Evolutionary conservation across 495 filamentous ascomycete species (phyloP).

Genomic region (Tuber umbilicatum): DNA sequence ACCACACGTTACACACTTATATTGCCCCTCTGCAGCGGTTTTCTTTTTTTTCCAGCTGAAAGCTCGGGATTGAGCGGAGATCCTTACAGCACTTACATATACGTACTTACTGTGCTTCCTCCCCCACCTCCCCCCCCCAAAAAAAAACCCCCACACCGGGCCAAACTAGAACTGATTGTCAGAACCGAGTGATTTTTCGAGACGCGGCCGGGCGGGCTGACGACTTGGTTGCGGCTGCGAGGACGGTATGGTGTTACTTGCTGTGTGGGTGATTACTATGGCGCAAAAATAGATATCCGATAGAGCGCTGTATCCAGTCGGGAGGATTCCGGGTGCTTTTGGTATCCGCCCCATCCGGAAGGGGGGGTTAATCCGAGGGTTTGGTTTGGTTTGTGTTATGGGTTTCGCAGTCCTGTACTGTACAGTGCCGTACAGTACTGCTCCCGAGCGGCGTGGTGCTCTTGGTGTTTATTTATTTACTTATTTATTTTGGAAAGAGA

Average conservation of each 20-base stretch:
- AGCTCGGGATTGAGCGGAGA: background rate
- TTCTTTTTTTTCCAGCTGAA: background rate
- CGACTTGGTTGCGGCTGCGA: background rate
- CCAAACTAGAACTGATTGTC: background rate
- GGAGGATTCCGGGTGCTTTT: background rate
- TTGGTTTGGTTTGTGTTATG: background rate
- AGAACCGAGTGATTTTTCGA: background rate
- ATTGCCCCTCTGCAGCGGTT: background rate
- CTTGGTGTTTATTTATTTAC: background rate
- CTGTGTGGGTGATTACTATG: background rate
- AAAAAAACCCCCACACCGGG: background rate
- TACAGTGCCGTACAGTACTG: background rate
- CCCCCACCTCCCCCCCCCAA: too few relatives aligned
- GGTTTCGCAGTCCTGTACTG: background rate
- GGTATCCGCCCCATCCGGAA: background rate
- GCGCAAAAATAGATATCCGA: background rate
- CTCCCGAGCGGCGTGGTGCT: background rate
- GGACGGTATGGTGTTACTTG: background rate
- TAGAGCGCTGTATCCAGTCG: background rate
- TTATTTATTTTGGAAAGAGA: background rate
- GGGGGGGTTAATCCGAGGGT: background rate
- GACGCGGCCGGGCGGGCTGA: constrained; percentile 2
- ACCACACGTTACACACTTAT: too few relatives aligned
- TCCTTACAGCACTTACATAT: too few relatives aligned
- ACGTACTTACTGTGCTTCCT: too few relatives aligned